phyloP scores from a whole-genome alignment of 2,329 filamentous ascomycete species.

The Corynespora cassiicola region DNA sequence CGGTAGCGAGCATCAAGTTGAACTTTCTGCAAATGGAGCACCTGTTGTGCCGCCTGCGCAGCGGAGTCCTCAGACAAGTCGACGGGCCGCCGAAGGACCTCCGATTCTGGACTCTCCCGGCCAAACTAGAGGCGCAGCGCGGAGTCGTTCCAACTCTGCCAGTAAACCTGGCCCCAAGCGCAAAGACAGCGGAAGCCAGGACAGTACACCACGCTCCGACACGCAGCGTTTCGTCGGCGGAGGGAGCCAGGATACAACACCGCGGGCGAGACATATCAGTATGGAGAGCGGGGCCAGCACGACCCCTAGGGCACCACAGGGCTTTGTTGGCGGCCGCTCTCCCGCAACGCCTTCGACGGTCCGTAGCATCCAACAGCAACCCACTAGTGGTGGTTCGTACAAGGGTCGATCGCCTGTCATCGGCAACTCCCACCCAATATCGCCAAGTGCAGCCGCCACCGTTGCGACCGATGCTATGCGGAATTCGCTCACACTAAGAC shows the following conservation, averaged over 20 bases:
- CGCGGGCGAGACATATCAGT: conserved; percentile 36
- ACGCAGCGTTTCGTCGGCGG: conserved; percentile 29
- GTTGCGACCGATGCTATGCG: conserved; percentile 33
- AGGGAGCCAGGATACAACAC: conserved; percentile 41
- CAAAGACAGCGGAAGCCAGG: conserved; percentile 27
- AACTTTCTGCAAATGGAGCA: conserved; percentile 17
- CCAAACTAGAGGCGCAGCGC: conserved; percentile 23
- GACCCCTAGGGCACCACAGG: conserved; percentile 39
- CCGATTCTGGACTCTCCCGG: conserved; percentile 26
- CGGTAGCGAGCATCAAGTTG: conserved; percentile 9
- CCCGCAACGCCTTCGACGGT: conserved; percentile 42
- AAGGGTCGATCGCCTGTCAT: conserved; percentile 30
- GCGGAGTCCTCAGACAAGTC: conserved; percentile 26
- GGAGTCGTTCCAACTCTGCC: conserved; percentile 37
- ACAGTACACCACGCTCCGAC: conserved; percentile 32
- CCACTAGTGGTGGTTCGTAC: conserved; percentile 34
- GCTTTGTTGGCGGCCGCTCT: conserved; percentile 33
- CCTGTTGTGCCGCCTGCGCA: conserved; percentile 22
- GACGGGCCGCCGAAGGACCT: conserved; percentile 32
- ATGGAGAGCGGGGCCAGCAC: conserved; percentile 39
- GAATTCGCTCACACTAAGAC: conserved; percentile 34
- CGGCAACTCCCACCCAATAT: conserved; percentile 30
- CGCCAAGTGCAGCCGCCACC: conserved; percentile 36
- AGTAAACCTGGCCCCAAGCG: conserved; percentile 29
- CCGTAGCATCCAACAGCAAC: conserved; percentile 31